These are phyloP conservation scores for Penicilliopsis zonata DNA, from an alignment of 495 filamentous ascomycete genomes.

Conservation along the genomic window DNA sequence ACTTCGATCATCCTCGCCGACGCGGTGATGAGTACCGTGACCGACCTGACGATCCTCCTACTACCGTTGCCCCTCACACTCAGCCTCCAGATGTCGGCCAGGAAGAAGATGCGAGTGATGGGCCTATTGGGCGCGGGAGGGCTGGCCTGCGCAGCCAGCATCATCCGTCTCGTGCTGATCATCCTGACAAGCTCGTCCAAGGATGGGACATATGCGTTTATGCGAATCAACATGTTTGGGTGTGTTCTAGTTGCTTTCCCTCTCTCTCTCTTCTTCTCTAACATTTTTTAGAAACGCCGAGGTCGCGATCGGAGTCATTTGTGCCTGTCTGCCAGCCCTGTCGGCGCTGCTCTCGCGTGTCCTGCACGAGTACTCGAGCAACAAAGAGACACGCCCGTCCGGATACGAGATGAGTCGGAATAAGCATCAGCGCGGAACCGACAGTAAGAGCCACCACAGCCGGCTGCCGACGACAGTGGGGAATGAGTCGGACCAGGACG, in stretches of 20 bases:
- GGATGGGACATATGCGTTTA: constrained; percentile 29
- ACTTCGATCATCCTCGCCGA: constrained; percentile 31
- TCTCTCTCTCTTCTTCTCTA: not conserved
- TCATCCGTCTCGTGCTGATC: constrained; percentile 32
- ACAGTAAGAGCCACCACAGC: not conserved
- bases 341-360: not conserved
- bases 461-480: constrained; percentile 3
- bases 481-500: constrained; percentile 14
- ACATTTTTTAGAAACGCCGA: constrained; percentile 27
- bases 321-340: constrained; percentile 26
- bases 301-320: constrained; percentile 34
- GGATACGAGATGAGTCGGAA: not conserved
- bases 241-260: too few species aligned
- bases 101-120: constrained; percentile 32
- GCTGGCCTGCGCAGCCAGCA: constrained; percentile 31
- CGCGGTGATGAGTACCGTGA: constrained; percentile 33
- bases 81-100: constrained; percentile 34
- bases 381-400: not conserved
- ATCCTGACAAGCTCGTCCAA: constrained; percentile 15
- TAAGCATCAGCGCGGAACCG: not conserved
- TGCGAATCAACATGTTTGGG: constrained; percentile 33
- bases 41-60: constrained; percentile 33
- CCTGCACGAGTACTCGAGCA: not conserved
- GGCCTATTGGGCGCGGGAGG: constrained; percentile 35
- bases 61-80: constrained; percentile 35